phyloP scores from a whole-genome alignment of 2,329 filamentous ascomycete species.

The Trichophyton equinum region DNA sequence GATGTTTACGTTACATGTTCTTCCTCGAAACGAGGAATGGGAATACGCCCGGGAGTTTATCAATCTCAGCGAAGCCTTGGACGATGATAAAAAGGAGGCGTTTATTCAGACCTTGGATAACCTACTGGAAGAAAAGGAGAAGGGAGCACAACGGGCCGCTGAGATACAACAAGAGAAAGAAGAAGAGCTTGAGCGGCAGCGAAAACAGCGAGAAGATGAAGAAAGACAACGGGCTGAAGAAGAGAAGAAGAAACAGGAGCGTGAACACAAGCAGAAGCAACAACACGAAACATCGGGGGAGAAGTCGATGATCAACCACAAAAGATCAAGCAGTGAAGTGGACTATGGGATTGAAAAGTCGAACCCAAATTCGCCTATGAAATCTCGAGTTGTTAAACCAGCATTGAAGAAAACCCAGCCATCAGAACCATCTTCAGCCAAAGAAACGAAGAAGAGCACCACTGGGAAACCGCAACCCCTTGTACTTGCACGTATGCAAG shows the following conservation, averaged over 20 bases:
- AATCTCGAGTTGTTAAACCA: slow-evolving; percentile 22
- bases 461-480: slow-evolving; percentile 23
- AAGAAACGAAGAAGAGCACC: slow-evolving; percentile 25
- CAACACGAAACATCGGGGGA: slow-evolving; percentile 15
- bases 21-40: slow-evolving; percentile 92
- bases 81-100: slow-evolving; percentile 80
- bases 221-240: slow-evolving; percentile 24
- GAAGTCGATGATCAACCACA: slow-evolving; percentile 21
- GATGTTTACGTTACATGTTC: slow-evolving; percentile 84
- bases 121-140: slow-evolving; percentile 69
- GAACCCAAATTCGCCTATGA: slow-evolving; percentile 26
- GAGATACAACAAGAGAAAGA: slow-evolving; percentile 51
- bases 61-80: slow-evolving; percentile 68
- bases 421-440: slow-evolving; percentile 21
- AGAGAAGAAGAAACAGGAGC: slow-evolving; percentile 20
- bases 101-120: slow-evolving; percentile 77
- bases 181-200: slow-evolving; percentile 40
- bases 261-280: slow-evolving; percentile 16
- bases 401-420: slow-evolving; percentile 17
- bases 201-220: slow-evolving; percentile 38
- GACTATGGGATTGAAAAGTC: slow-evolving; percentile 57
- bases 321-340: slow-evolving; percentile 50
- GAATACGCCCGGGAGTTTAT: slow-evolving; percentile 91
- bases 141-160: slow-evolving; percentile 51
- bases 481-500: slow-evolving; percentile 28